Conservation (phyloP, 2,329 filamentous ascomycete species). For the Stagonosporopsis cucurbitacearum region DNA sequence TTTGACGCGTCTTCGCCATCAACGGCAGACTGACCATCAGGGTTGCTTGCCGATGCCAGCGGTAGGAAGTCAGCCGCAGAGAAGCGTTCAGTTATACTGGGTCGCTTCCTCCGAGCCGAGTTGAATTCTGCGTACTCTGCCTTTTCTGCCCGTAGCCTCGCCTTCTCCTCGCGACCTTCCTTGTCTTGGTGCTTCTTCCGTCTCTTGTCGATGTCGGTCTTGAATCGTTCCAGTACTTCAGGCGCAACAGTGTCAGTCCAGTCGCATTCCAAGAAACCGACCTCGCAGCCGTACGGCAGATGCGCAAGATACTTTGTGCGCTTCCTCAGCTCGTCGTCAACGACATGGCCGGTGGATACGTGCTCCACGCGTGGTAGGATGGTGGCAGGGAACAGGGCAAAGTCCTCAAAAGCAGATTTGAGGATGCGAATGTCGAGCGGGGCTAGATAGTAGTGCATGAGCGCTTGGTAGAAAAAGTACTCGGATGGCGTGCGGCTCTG, state of each 20-base stretch:
- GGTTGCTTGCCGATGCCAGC: conserved; percentile 35
- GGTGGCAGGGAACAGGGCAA: conserved; percentile 81
- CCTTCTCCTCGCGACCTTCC: conserved; percentile 83
- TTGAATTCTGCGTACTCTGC: conserved; percentile 76
- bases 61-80: conserved; percentile 57
- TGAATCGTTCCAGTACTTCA: conserved; percentile 76
- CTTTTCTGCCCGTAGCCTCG: conserved; percentile 80
- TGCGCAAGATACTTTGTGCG: conserved; percentile 87
- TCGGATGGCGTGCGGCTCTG: conserved; percentile 57
- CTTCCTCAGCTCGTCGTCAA: conserved; percentile 84
- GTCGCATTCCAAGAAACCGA: conserved; percentile 90
- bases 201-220: conserved; percentile 76
- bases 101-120: conserved; percentile 66
- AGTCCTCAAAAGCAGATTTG: conserved; percentile 85
- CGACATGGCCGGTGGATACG: conserved; percentile 83
- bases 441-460: conserved; percentile 87
- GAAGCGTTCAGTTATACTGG: conserved; percentile 61
- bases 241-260: conserved; percentile 88
- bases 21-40: conserved; percentile 32
- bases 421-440: conserved; percentile 91
- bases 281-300: conserved; percentile 87
- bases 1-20: conserved; percentile 47
- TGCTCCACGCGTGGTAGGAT: conserved; percentile 87
- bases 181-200: conserved; percentile 82
- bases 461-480: conserved; percentile 88